Evolutionary conservation across 441 rosid genomes (phyloP).

Genomic region (Euphorbia schlechtendalii): DNA sequence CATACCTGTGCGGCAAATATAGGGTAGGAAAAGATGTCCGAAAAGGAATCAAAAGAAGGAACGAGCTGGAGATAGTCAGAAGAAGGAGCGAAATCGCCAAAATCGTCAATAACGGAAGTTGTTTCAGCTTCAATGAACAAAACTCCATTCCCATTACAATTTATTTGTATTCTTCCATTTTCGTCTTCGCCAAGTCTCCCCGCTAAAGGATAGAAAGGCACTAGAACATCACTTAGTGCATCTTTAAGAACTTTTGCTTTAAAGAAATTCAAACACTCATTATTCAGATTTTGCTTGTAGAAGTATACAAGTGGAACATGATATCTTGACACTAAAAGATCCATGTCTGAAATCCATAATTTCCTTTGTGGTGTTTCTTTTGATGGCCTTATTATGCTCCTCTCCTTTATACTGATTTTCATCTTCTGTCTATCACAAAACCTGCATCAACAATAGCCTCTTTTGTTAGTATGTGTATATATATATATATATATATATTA

Average conservation of each 20-base stretch:
- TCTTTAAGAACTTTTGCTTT: constrained; percentile 27
- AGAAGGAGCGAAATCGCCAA: constrained; percentile 7
- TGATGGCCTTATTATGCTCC: constrained; percentile 26
- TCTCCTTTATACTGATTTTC: constrained; percentile 19
- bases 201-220: constrained; percentile 33
- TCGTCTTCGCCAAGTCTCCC: constrained; percentile 32
- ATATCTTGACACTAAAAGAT: constrained; percentile 12
- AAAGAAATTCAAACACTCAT: constrained; percentile 18
- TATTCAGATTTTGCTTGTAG: constrained; percentile 16
- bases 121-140: constrained; percentile 6
- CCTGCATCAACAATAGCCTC: too few relatives aligned
- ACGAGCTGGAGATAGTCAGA: not conserved
- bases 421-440: too few relatives aligned
- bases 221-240: constrained; percentile 35
- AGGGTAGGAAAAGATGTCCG: constrained; percentile 4
- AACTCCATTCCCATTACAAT: not conserved
- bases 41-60: not conserved
- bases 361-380: constrained; percentile 21
- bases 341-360: constrained; percentile 27
- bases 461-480: not conserved
- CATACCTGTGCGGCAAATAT: not conserved
- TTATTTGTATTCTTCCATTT: constrained; percentile 7
- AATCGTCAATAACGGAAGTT: not conserved
- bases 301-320: constrained; percentile 19
- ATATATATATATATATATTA: too few relatives aligned